Base-by-base conservation (phyloP, 345 rosid genomes). In the Acer saccharum region DNA sequence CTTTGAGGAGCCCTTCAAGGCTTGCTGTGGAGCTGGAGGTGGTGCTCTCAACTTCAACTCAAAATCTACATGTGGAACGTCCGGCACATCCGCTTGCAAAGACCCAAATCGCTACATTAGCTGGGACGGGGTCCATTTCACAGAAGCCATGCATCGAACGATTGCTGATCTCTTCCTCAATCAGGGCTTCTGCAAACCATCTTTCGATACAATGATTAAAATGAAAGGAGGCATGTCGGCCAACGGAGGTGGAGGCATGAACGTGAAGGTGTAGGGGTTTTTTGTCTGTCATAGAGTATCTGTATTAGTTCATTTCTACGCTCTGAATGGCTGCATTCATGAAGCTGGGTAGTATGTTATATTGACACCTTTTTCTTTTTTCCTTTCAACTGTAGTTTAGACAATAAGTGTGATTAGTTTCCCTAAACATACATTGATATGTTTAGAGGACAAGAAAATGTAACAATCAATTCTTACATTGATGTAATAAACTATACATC, bases 121-220 rank as follows among this genome's bases (percentile, higher is more conserved):
- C 57, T 85, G 89, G 90, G 89, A 89, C 21, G 92, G 92, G 4
- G 25, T 87, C 68, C 92, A 87, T 76, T 79, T 82, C 78, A 89
- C 89, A 3, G 86, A 84, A 54, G 82, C 84, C 10, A 80, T 88
- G 87, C 27, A 85, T 65, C 18, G 21, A 41, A 60, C 73, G 0
- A 7, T 88, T 1, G 23, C 84, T 7, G 32, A 73, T n/a, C 78
- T 84, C 74, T 72, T 89, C 69, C 77, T 87, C 48, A 7, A 72
- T 27, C 20, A 80, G 10, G 88, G 86, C 58, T 87, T 61, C 71
- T 62, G 82, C 48, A 21, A 48, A 16, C 90, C 90, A 18, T 65
- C 85, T 25, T 84, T 87, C 55, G 65, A 23, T 6, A 65, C 71
- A 1, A 4, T 87, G 61, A 16, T 83, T 43, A n/a, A 72, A 13